These are phyloP conservation scores for Tulasnella sp. DNA, from an alignment of 768 basidiomycete genomes.

Conservation along the genomic window DNA sequence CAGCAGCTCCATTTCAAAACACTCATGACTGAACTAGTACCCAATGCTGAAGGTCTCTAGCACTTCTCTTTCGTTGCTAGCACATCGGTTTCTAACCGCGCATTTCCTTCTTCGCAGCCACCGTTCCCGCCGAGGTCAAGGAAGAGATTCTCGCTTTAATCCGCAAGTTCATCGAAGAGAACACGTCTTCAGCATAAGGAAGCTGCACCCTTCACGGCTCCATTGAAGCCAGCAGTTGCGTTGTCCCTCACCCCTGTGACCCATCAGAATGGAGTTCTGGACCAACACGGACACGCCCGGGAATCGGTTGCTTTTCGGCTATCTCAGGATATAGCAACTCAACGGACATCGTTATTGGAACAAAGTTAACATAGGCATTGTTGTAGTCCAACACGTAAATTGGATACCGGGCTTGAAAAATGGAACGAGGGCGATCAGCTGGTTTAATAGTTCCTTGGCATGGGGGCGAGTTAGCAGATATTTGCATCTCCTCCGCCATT, in stretches of 20 bases:
- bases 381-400: too few species aligned
- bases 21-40: constrained; percentile 6
- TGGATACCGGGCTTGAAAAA: too few species aligned
- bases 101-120: neutral
- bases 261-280: neutral
- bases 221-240: neutral
- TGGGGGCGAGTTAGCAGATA: too few species aligned
- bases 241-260: neutral
- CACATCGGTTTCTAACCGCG: neutral
- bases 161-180: constrained; percentile 21
- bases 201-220: neutral
- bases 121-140: constrained; percentile 12
- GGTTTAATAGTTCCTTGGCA: too few species aligned
- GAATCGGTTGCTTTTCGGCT: neutral
- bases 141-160: constrained; percentile 14
- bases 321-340: too few species aligned
- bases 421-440: too few species aligned
- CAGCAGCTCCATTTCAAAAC: constrained; percentile 14
- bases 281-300: neutral
- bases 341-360: too few species aligned
- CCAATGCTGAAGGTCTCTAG: constrained; percentile 16
- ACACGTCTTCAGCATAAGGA: neutral
- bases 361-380: too few species aligned
- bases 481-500: too few species aligned
- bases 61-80: neutral